A percentile compares a stretch with the other conserved stretches of the same genome.
Conservation (phyloP, 2,329 filamentous ascomycete species). For the Phialemonium atrogriseum region DNA sequence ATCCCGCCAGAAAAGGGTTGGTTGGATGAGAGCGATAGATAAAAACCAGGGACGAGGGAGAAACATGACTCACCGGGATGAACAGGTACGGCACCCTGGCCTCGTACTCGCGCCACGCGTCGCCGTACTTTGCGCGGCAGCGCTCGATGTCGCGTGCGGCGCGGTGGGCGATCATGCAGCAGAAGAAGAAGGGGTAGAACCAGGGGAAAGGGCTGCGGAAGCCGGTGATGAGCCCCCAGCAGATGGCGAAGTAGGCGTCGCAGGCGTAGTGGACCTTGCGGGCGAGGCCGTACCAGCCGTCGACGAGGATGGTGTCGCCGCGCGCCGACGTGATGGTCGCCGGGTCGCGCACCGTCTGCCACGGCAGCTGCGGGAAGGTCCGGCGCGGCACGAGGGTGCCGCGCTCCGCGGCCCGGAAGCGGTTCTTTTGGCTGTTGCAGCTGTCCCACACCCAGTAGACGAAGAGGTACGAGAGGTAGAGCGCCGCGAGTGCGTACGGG, state of each 20-base stretch:
- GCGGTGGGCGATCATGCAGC: constrained; percentile 71
- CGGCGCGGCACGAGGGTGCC: constrained; percentile 57
- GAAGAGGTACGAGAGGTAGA: constrained; percentile 60
- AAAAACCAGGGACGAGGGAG: not conserved
- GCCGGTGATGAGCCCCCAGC: constrained; percentile 75
- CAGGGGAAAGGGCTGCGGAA: constrained; percentile 76
- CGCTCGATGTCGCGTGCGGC: constrained; percentile 66
- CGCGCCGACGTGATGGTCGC: constrained; percentile 59
- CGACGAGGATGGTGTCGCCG: constrained; percentile 63
- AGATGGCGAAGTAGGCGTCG: constrained; percentile 68
- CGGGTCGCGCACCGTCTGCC: constrained; percentile 67
- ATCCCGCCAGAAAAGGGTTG: not conserved
- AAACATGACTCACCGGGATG: constrained; percentile 36
- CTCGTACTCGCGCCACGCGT: constrained; percentile 76
- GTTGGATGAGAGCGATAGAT: not conserved
- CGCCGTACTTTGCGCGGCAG: constrained; percentile 71
- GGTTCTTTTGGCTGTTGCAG: constrained; percentile 77
- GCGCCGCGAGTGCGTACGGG: constrained; percentile 46
- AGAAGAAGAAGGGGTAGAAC: constrained; percentile 83
- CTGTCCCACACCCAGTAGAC: constrained; percentile 83
- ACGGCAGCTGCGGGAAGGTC: constrained; percentile 73
- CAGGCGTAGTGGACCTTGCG: constrained; percentile 76
- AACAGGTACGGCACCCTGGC: constrained; percentile 59
- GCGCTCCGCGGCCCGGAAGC: constrained; percentile 64
- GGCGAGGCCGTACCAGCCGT: constrained; percentile 71